A percentile compares a stretch with the other conserved stretches of the same genome.
Evolutionary conservation across 179 eudicot species (phyloP).

Genomic region (Spinacia oleracea): DNA sequence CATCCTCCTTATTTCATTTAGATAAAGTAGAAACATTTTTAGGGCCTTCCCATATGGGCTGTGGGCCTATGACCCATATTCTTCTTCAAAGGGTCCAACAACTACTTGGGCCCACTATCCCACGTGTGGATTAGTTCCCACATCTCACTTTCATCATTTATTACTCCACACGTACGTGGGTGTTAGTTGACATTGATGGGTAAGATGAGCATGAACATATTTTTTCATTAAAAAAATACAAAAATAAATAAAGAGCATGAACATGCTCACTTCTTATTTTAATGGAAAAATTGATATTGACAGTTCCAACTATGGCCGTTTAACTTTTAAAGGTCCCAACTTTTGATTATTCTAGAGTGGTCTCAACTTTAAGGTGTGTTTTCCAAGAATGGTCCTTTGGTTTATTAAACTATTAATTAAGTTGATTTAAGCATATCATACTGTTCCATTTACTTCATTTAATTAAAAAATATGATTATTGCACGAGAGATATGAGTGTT

Average conservation of each 20-base stretch:
- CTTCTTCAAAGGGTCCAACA: neutral
- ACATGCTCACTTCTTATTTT: too few relatives aligned
- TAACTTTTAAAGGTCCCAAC: too few relatives aligned
- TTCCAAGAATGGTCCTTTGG: too few relatives aligned
- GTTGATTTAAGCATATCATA: too few relatives aligned
- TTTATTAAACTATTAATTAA: too few relatives aligned
- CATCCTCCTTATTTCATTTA: neutral
- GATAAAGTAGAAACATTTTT: conserved; percentile 7
- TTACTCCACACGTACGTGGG: conserved; percentile 34
- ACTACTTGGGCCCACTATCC: conserved; percentile 21
- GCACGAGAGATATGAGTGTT: too few relatives aligned
- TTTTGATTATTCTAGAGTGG: too few relatives aligned
- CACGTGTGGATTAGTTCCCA: conserved; percentile 40
- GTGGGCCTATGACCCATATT: conserved; percentile 22
- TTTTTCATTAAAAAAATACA: neutral
- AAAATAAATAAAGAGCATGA: neutral
- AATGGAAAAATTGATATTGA: too few relatives aligned
- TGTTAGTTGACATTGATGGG: conserved; percentile 1
- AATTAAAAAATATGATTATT: too few relatives aligned
- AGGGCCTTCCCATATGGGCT: conserved; percentile 33
- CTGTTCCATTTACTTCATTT: too few relatives aligned
- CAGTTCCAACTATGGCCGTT: too few relatives aligned
- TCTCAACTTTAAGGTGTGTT: too few relatives aligned
- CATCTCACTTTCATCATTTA: conserved; percentile 32
- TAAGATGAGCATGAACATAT: neutral